phyloP scores from a whole-genome alignment of 192 early-diverging fungal species.

The Gonapodya prolifera region DNA sequence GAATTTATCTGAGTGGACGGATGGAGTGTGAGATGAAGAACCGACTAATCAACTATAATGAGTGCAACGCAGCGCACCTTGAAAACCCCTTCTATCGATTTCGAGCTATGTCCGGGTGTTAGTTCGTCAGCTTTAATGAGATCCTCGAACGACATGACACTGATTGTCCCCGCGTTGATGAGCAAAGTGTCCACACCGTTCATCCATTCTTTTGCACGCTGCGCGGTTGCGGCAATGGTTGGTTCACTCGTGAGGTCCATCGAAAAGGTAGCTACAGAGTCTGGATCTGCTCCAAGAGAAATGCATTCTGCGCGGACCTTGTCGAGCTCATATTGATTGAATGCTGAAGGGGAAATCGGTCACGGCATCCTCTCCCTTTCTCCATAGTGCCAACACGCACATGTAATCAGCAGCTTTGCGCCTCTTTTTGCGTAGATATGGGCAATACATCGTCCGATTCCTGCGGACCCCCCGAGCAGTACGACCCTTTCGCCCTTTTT shows the following conservation, averaged over 20 bases:
- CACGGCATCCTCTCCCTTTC: not conserved
- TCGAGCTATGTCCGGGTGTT: not conserved
- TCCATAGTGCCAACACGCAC: not conserved
- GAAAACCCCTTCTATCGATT: not conserved
- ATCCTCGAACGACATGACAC: conserved; percentile 1
- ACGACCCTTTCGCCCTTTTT: conserved; percentile 1
- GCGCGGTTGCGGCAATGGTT: not conserved
- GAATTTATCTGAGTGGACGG: conserved; percentile 17
- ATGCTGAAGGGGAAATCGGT: not conserved
- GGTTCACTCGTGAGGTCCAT: conserved; percentile 1
- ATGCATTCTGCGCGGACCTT: not conserved
- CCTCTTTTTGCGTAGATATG: not conserved
- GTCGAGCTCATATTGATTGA: not conserved
- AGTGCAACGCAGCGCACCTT: not conserved
- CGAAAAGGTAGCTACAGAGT: not conserved
- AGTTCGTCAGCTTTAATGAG: not conserved
- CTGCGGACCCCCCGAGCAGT: not conserved
- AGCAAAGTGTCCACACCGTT: not conserved
- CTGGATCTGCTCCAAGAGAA: not conserved
- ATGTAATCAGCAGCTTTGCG: not conserved
- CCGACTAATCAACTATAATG: not conserved
- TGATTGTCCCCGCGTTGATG: conserved; percentile 5
- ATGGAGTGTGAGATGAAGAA: conserved; percentile 4
- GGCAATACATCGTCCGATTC: conserved; percentile 4
- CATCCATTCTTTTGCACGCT: not conserved